These are phyloP conservation scores for Prunus yedoensis DNA, from an alignment of 331 rosid species.

Conservation along the genomic window DNA sequence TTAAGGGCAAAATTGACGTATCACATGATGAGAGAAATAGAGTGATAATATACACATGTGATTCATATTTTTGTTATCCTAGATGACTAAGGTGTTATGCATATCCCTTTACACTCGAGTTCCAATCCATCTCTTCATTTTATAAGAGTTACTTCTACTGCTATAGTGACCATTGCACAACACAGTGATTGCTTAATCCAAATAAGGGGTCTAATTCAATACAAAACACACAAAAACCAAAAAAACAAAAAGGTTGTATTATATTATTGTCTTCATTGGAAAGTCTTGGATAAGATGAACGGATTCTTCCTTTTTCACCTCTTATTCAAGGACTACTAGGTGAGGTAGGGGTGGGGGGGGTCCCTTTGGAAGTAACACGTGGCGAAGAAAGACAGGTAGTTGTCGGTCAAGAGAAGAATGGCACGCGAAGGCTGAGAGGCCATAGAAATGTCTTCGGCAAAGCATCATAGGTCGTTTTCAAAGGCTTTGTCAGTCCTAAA, in stretches of 20 bases:
- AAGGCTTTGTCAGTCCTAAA: constrained; percentile 15
- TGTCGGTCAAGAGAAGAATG: constrained; percentile 37
- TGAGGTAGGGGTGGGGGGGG: neutral
- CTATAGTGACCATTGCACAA: no score
- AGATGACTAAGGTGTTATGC: no score
- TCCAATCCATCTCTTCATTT: no score
- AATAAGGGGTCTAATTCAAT: no score
- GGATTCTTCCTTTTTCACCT: neutral
- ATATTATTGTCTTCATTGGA: neutral
- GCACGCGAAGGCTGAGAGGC: constrained; percentile 43
- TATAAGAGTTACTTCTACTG: no score
- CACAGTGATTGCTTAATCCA: no score
- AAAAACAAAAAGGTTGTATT: neutral
- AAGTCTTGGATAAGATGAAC: neutral
- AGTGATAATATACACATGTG: no score
- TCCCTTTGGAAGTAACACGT: constrained; percentile 24
- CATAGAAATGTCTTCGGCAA: constrained; percentile 27
- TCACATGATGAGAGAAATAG: no score
- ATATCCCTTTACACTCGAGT: no score
- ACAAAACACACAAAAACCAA: no score
- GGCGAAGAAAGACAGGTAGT: constrained; percentile 32
- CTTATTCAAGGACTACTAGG: neutral
- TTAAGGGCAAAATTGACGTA: no score
- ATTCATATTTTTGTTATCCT: no score
- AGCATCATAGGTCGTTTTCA: constrained; percentile 51